Evolutionary conservation across 2,329 filamentous ascomycete species (phyloP).

Genomic region (Coniella lustricola): DNA sequence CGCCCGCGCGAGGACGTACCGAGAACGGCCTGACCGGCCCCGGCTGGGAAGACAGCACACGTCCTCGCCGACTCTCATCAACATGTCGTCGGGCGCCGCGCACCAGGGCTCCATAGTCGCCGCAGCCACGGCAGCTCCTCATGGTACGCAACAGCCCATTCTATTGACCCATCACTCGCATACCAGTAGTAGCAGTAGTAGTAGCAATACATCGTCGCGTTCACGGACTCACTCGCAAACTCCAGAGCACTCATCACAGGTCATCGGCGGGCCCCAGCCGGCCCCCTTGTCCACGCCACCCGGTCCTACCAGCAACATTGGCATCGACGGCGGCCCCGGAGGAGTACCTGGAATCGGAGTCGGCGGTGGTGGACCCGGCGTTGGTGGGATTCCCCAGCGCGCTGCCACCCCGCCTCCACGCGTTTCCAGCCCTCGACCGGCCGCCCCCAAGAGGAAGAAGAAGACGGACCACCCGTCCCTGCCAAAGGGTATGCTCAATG

Average conservation of each 20-base stretch:
- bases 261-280: conserved; percentile 40
- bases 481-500: conserved; percentile 64
- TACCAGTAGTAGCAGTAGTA: conserved; percentile 28
- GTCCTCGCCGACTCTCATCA: conserved; percentile 68
- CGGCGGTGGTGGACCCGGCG: no score
- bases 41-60: conserved; percentile 66
- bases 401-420: conserved; percentile 48
- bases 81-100: conserved; percentile 42
- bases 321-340: conserved; percentile 16
- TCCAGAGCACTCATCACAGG: conserved; percentile 38
- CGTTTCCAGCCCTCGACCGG: conserved; percentile 41
- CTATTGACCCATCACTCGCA: conserved; percentile 14
- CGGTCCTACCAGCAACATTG: conserved; percentile 33
- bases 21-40: conserved; percentile 52
- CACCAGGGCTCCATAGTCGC: conserved; percentile 31
- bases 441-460: conserved; percentile 49
- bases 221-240: conserved; percentile 52
- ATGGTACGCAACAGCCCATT: conserved; percentile 34
- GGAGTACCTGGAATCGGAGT: no score
- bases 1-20: conserved; percentile 46
- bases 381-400: conserved; percentile 32
- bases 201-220: conserved; percentile 24
- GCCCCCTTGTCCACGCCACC: conserved; percentile 35
- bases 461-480: conserved; percentile 37
- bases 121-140: conserved; percentile 22